phyloP scores from a whole-genome alignment of 768 basidiomycete species.

The Tulasnella sp. region DNA sequence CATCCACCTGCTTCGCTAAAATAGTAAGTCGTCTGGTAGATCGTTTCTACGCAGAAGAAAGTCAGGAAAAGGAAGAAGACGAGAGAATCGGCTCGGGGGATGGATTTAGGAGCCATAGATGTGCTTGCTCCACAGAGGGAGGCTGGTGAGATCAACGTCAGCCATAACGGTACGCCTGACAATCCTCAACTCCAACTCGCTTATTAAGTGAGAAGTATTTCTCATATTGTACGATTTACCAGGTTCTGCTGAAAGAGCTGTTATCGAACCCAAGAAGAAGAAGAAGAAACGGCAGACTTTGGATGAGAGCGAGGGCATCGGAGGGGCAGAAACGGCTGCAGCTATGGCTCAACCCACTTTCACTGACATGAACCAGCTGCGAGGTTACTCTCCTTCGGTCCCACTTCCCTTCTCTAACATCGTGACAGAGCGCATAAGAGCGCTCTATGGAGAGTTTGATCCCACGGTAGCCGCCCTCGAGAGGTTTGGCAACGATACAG shows the following conservation, averaged over 20 bases:
- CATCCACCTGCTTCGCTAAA: too few species aligned
- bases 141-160: background rate
- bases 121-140: background rate
- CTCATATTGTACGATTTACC: background rate
- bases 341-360: too few species aligned
- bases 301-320: background rate
- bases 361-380: background rate
- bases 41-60: too few species aligned
- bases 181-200: background rate
- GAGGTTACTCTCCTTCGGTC: background rate
- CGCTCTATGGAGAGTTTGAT: background rate
- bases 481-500: too few species aligned
- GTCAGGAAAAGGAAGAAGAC: too few species aligned
- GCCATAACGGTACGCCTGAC: background rate
- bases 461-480: too few species aligned
- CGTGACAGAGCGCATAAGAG: too few species aligned
- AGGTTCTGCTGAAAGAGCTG: background rate
- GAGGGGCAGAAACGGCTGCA: too few species aligned
- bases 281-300: background rate
- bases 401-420: too few species aligned
- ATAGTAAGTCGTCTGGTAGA: too few species aligned
- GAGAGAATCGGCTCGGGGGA: background rate
- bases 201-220: background rate
- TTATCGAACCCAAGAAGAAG: background rate
- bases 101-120: background rate